Percentiles rank a stretch among this genome's conserved stretches.
Conservation (phyloP, 176 grass and related monocot genomes). For the Elaeis guineensis region DNA sequence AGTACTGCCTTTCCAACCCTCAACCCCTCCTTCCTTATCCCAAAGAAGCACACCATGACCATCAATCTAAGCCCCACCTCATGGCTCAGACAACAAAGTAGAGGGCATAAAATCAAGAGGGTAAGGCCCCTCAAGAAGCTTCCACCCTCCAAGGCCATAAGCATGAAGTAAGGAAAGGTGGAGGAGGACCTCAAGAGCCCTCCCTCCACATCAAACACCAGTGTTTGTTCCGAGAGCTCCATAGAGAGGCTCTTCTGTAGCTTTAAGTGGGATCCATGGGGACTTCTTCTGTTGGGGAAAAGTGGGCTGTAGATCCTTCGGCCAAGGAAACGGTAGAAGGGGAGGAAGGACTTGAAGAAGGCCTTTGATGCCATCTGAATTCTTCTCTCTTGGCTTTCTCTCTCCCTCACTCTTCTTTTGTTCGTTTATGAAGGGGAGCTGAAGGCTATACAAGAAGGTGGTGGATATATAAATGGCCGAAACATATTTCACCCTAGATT, state of each 20-base stretch:
- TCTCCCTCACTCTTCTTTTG: too few relatives aligned
- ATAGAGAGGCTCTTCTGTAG: background rate
- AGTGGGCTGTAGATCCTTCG: background rate
- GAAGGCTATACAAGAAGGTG: too few relatives aligned
- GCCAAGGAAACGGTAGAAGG: background rate
- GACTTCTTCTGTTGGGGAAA: too few relatives aligned
- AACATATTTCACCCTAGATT: too few relatives aligned
- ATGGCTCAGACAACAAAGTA: slow-evolving; percentile 14
- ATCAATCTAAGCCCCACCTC: slow-evolving; percentile 13
- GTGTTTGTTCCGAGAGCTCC: background rate
- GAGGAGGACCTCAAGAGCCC: slow-evolving; percentile 17
- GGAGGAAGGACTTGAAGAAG: slow-evolving; percentile 1
- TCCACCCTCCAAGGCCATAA: slow-evolving; percentile 56
- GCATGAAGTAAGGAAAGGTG: slow-evolving; percentile 79
- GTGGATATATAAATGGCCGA: too few relatives aligned
- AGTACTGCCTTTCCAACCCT: slow-evolving; percentile 43
- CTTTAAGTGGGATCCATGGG: background rate
- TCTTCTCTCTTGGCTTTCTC: background rate
- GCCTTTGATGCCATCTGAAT: slow-evolving; percentile 3
- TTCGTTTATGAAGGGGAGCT: too few relatives aligned
- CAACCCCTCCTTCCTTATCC: slow-evolving; percentile 27
- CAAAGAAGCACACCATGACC: slow-evolving; percentile 49
- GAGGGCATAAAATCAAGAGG: slow-evolving; percentile 36
- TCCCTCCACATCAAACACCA: slow-evolving; percentile 34
- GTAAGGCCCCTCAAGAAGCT: slow-evolving; percentile 35